Percentiles rank a stretch among this genome's conserved stretches.
These are phyloP conservation scores for Pulveroboletus sp. DNA, from an alignment of 768 basidiomycete species.

Conservation along the genomic window DNA sequence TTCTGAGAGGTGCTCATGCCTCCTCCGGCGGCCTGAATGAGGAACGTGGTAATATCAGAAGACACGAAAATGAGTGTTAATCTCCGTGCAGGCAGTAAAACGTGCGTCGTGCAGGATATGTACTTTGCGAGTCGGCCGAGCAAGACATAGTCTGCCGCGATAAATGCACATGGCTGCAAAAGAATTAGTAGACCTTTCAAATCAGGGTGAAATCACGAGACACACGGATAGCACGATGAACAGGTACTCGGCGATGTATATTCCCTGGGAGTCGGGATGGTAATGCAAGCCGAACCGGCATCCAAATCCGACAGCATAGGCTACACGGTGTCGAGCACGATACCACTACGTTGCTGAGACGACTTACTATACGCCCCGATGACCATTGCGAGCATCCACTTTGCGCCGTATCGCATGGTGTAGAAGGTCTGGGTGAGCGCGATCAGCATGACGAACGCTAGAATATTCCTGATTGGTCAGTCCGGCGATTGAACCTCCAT, in stretches of 20 bases:
- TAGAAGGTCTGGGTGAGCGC: slow-evolving; percentile 45
- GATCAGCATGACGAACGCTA: slow-evolving; percentile 35
- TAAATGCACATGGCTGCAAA: slow-evolving; percentile 68
- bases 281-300: slow-evolving; percentile 54
- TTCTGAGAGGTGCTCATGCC: slow-evolving; percentile 2
- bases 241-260: slow-evolving; percentile 57
- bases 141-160: slow-evolving; percentile 65
- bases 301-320: slow-evolving; percentile 54
- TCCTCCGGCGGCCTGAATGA: slow-evolving; percentile 50
- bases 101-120: slow-evolving; percentile 44
- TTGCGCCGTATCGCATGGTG: slow-evolving; percentile 44
- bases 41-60: slow-evolving; percentile 64
- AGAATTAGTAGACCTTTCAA: background rate
- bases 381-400: slow-evolving; percentile 60
- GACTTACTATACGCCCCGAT: slow-evolving; percentile 57
- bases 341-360: background rate
- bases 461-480: background rate
- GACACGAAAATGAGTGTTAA: slow-evolving; percentile 60
- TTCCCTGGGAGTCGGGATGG: slow-evolving; percentile 48
- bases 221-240: slow-evolving; percentile 56
- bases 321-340: slow-evolving; percentile 28
- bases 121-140: slow-evolving; percentile 58
- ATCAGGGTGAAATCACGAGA: slow-evolving; percentile 6
- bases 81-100: slow-evolving; percentile 45
- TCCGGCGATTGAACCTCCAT: too few relatives aligned